Conservation (phyloP, 192 early-diverging fungal species). For the Coemansia sp. region DNA sequence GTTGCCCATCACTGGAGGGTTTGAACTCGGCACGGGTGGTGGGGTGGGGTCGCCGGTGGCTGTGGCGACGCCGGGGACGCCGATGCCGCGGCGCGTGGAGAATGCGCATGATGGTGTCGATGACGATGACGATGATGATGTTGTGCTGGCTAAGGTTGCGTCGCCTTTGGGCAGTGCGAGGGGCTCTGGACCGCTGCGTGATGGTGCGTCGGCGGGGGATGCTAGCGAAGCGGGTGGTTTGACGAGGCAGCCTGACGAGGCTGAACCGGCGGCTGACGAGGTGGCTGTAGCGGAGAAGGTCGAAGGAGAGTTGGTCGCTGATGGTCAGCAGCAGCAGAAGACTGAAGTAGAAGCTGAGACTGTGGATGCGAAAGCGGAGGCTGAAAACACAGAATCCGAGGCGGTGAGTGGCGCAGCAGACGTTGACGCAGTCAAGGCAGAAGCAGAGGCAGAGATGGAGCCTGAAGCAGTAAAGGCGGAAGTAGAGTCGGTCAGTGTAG, state of each 20-base stretch:
- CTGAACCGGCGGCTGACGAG: background rate
- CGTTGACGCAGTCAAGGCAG: too few species aligned
- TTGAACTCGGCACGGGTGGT: background rate
- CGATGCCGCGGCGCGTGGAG: slow-evolving; percentile 4
- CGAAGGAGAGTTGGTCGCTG: too few species aligned
- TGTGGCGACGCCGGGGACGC: slow-evolving; percentile 2
- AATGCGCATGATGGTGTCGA: background rate
- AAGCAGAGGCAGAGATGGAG: background rate
- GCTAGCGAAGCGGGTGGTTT: background rate
- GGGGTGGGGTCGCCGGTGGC: background rate
- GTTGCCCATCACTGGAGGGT: slow-evolving; percentile 1
- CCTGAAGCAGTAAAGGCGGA: background rate
- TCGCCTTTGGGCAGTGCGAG: too few species aligned
- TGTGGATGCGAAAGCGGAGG: background rate
- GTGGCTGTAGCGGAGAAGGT: background rate
- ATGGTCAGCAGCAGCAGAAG: too few species aligned
- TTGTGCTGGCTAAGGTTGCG: slow-evolving; percentile 3
- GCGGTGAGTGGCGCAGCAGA: too few species aligned
- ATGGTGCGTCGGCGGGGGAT: background rate
- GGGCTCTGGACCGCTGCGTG: background rate
- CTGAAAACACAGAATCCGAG: too few species aligned
- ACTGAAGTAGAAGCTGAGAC: background rate
- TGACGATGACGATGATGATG: slow-evolving; percentile 4
- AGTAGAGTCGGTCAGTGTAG: background rate
- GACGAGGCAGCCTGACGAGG: background rate